Conservation (phyloP, 2,329 filamentous ascomycete genomes). For the Balansia obtecta region DNA sequence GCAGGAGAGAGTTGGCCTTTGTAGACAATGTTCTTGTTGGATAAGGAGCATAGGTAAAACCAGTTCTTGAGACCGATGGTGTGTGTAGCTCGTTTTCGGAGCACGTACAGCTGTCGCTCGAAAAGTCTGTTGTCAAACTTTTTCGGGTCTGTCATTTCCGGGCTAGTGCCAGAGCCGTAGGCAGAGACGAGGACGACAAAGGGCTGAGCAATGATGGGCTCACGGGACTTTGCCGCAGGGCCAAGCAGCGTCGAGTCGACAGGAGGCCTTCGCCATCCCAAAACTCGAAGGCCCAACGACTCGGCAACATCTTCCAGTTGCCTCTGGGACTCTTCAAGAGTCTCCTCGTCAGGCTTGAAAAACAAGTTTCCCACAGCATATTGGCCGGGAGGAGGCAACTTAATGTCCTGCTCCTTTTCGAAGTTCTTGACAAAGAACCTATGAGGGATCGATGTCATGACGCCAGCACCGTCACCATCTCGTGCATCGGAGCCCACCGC, state of each 20-base stretch:
- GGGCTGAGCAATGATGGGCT: slow-evolving; percentile 90
- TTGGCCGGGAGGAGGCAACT: slow-evolving; percentile 77
- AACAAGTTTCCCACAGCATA: slow-evolving; percentile 97
- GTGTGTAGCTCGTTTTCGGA: slow-evolving; percentile 90
- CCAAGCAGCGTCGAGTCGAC: slow-evolving; percentile 87
- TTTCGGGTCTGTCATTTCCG: slow-evolving; percentile 65
- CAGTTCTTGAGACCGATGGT: slow-evolving; percentile 93
- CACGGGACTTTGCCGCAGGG: slow-evolving; percentile 82
- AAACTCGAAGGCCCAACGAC: slow-evolving; percentile 72
- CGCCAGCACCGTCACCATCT: slow-evolving; percentile 95
- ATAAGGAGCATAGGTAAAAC: slow-evolving; percentile 96
- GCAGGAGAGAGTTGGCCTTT: slow-evolving; percentile 91
- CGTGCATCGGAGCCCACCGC: slow-evolving; percentile 95
- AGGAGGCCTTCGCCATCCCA: slow-evolving; percentile 94
- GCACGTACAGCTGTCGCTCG: slow-evolving; percentile 84
- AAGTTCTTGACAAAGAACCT: slow-evolving; percentile 99
- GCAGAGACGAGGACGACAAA: slow-evolving; percentile 81
- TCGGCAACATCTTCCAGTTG: slow-evolving; percentile 92
- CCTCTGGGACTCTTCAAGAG: slow-evolving; percentile 77
- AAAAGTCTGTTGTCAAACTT: slow-evolving; percentile 77
- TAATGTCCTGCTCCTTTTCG: slow-evolving; percentile 76
- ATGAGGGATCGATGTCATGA: slow-evolving; percentile 98
- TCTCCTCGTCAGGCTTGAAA: slow-evolving; percentile 92
- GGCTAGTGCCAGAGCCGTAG: slow-evolving; percentile 71
- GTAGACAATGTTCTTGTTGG: slow-evolving; percentile 98